phyloP scores from a whole-genome alignment of 768 basidiomycete genomes.

The Vishniacozyma victoriae region DNA sequence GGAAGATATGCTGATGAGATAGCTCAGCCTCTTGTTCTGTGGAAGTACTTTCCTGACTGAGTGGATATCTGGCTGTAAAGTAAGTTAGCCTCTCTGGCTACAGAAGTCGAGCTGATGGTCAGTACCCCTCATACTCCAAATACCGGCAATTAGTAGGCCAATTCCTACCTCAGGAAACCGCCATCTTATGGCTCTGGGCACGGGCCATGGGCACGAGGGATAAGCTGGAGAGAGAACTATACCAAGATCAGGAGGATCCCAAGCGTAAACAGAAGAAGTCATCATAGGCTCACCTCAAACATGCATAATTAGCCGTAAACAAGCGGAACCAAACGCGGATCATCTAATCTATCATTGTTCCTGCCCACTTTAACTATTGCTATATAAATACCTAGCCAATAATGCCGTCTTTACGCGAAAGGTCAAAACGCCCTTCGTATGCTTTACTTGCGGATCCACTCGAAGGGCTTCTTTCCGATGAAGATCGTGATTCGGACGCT shows the following conservation, averaged over 20 bases:
- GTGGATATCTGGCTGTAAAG: conserved; percentile 65
- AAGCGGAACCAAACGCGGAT: too few species aligned
- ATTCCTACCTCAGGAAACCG: conserved; percentile 56
- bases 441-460: too few species aligned
- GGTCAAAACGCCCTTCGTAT: too few species aligned
- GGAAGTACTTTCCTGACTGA: conserved; percentile 76
- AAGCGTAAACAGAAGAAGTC: too few species aligned
- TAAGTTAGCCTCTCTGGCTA: conserved; percentile 9
- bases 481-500: too few species aligned
- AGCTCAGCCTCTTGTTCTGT: conserved; percentile 64
- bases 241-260: conserved; percentile 36
- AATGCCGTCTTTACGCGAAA: too few species aligned
- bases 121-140: conserved; percentile 54
- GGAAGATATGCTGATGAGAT: conserved; percentile 14
- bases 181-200: conserved; percentile 46
- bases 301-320: too few species aligned
- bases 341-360: too few species aligned
- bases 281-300: too few species aligned
- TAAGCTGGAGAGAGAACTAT: conserved; percentile 51
- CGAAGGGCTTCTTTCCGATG: too few species aligned
- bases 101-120: background rate
- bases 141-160: conserved; percentile 76
- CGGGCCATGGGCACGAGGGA: conserved; percentile 48
- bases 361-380: too few species aligned
- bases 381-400: too few species aligned